Base-by-base conservation (phyloP, 768 basidiomycete species). In the Paxillus rubicundulus region DNA sequence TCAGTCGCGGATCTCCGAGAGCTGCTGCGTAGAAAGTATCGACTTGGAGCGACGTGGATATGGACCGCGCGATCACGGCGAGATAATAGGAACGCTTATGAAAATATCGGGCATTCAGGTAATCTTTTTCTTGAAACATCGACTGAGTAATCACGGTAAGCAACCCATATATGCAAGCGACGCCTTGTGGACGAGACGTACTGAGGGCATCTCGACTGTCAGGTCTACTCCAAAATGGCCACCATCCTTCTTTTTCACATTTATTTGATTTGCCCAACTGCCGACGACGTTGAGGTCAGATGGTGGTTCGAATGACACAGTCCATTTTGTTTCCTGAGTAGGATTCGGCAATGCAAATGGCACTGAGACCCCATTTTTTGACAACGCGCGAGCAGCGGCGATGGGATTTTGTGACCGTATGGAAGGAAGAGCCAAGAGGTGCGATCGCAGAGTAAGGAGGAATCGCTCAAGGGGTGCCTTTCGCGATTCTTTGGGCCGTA, bases 111-210 rank as follows among this genome's bases (percentile, higher is more conserved):
- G 85, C 81, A 64, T 94, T 87, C 52, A 93, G 75, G 58, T 92
- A 91, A 64, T 98, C 95, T 66, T 98, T 99, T 63, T 95, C 92
- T 73, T 96, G 92, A 63, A 98, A 95, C n/a, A 97, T 74, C 43
- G 60, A 67, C 88, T 89, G 50, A 5, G 32, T 13, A 17, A 30
- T 14, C 13, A 45, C 49, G 47, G 51, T 53, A 46, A 47, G 43
- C 9, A 49, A 44, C 28, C 7, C 13, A 17, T 14, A n/a, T n/a
- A 9, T 8, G 49, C 14, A 27, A 24, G n/a, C 18, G 17, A 45
- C 28, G 16, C 8, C 12, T 9, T 9, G 33, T 13, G 17, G 32
- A 28, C 24, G 36, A 45, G 17, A 75, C 85, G 59, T 62, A 91
- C 92, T 36, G 81, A 67, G 9, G 93, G 92, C 91, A 97, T 96